A percentile compares a stretch with the other conserved stretches of the same genome.
These are phyloP conservation scores for Ilyonectria robusta DNA, from an alignment of 2,329 filamentous ascomycete species.

Conservation along the genomic window DNA sequence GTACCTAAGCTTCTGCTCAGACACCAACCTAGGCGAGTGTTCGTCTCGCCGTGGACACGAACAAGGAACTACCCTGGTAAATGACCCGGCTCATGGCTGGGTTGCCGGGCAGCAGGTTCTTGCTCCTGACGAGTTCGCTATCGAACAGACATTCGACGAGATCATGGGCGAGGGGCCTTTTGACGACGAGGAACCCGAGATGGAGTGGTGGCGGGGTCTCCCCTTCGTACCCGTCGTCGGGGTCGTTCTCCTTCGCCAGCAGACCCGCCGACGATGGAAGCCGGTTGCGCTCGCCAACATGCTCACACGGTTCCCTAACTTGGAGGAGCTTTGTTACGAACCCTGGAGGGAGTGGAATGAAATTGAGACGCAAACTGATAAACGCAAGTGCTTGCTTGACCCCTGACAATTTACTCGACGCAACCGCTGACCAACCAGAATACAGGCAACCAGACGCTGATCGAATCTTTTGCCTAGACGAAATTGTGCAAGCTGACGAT, in stretches of 20 bases:
- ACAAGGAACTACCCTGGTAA: slow-evolving; percentile 37
- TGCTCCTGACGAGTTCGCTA: slow-evolving; percentile 36
- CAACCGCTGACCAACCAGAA: slow-evolving; percentile 36
- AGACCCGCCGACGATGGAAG: slow-evolving; percentile 54
- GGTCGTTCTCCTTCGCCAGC: slow-evolving; percentile 54
- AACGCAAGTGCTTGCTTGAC: slow-evolving; percentile 45
- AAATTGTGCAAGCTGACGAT: slow-evolving; percentile 50
- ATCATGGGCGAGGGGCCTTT: slow-evolving; percentile 51
- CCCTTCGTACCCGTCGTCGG: slow-evolving; percentile 52
- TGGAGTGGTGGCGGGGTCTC: slow-evolving; percentile 52
- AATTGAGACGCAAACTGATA: slow-evolving; percentile 44
- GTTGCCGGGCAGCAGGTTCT: slow-evolving; percentile 41
- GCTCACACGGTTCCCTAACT: slow-evolving; percentile 51
- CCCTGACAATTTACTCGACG: neutral
- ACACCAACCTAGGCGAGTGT: slow-evolving; percentile 32
- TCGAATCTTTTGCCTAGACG: slow-evolving; percentile 45
- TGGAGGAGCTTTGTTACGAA: slow-evolving; percentile 57
- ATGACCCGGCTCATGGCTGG: slow-evolving; percentile 50
- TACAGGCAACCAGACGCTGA: slow-evolving; percentile 44
- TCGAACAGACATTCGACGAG: slow-evolving; percentile 43
- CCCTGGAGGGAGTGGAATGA: slow-evolving; percentile 54
- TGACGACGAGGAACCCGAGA: slow-evolving; percentile 44
- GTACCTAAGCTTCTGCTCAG: slow-evolving; percentile 47
- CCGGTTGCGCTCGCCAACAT: slow-evolving; percentile 50
- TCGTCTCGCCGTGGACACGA: slow-evolving; percentile 23